These are phyloP conservation scores for Cenococcum geophilum DNA, from an alignment of 495 filamentous ascomycete species.

Conservation along the genomic window DNA sequence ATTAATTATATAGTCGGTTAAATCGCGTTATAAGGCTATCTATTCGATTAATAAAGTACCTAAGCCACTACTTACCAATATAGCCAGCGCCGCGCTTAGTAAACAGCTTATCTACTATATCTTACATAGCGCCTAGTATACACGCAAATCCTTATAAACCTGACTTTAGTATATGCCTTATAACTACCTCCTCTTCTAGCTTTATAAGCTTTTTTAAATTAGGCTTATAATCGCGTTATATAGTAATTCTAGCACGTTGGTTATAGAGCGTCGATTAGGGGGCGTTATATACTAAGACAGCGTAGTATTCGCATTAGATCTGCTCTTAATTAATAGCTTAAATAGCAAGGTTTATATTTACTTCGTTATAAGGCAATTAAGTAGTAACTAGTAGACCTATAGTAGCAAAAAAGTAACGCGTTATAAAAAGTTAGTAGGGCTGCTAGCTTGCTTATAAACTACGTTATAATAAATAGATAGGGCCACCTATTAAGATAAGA, in stretches of 20 bases:
- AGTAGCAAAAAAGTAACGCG: not conserved
- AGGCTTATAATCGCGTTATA: too few relatives aligned
- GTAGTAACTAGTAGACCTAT: constrained; percentile 1
- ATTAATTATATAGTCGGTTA: too few relatives aligned
- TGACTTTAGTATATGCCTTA: constrained; percentile 6
- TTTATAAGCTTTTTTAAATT: too few relatives aligned
- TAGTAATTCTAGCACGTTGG: constrained; percentile 7
- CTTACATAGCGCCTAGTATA: not conserved
- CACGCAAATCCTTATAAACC: constrained; percentile 10
- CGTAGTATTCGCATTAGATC: constrained; percentile 3
- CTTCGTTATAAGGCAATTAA: constrained; percentile 7
- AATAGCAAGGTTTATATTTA: constrained; percentile 14
- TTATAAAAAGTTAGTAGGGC: not conserved
- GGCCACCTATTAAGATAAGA: too few relatives aligned
- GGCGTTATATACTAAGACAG: constrained; percentile 2
- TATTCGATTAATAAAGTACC: too few relatives aligned
- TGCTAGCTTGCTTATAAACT: too few relatives aligned
- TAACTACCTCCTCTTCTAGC: constrained; percentile 3
- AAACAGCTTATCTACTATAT: constrained; percentile 15
- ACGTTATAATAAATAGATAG: too few relatives aligned
- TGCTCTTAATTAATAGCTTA: constrained; percentile 7
- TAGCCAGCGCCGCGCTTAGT: not conserved
- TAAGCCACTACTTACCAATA: not conserved
- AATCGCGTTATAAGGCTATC: too few relatives aligned
- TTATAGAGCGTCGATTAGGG: not conserved